phyloP scores from a whole-genome alignment of 345 rosid genomes.

The Citrus hindsii region DNA sequence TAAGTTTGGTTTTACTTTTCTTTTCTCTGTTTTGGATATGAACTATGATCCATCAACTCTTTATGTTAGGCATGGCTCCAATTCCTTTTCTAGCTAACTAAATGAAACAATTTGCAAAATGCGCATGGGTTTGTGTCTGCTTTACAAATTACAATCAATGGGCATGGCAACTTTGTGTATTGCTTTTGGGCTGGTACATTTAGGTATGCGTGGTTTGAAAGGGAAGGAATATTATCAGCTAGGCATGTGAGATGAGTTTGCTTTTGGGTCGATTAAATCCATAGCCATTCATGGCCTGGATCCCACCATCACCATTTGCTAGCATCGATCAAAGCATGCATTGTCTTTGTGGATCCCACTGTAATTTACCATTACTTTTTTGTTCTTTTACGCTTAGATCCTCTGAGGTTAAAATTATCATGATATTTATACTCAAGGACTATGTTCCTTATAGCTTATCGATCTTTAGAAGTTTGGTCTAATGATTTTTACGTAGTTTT shows the following conservation, averaged over 20 bases:
- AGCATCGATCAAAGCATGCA: neutral
- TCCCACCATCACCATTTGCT: neutral
- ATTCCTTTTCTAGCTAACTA: neutral
- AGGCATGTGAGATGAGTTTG: neutral
- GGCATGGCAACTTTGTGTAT: neutral
- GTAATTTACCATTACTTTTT: neutral
- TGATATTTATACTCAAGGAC: neutral
- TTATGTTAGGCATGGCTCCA: neutral
- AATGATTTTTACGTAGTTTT: too few relatives aligned
- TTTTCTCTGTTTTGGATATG: neutral
- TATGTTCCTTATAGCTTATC: too few relatives aligned
- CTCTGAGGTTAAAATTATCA: neutral
- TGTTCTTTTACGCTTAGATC: neutral
- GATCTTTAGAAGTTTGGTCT: too few relatives aligned
- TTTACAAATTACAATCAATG: neutral
- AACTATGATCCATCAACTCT: neutral
- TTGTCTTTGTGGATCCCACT: neutral
- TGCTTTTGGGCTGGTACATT: neutral
- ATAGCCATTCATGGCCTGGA: neutral
- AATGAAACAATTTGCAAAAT: neutral
- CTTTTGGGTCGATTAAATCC: neutral
- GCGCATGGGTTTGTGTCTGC: neutral
- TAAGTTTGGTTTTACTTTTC: too few relatives aligned
- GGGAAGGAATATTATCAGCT: neutral
- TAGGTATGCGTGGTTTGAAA: constrained; percentile 11